These are phyloP conservation scores for Ichthyophthirius multifiliis DNA, from an alignment of 169 alveolate species.

Conservation along the genomic window DNA sequence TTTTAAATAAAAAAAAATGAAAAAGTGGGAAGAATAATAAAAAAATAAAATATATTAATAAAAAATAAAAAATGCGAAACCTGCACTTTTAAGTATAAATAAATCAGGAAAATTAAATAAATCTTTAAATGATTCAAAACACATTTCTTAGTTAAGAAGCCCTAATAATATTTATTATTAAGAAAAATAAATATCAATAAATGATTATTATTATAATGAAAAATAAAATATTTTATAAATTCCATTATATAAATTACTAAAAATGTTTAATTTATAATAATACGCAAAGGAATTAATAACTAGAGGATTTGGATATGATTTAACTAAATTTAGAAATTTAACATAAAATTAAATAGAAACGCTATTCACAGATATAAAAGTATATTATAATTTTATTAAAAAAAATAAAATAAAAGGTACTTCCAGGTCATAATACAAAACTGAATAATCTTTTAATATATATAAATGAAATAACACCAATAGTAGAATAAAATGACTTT, in stretches of 20 bases:
- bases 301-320: constrained; percentile 21
- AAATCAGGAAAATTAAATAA: background rate
- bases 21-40: constrained; percentile 37
- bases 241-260: constrained; percentile 8
- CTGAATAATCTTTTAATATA: too few relatives aligned
- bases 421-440: too few relatives aligned
- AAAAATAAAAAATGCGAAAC: constrained; percentile 11
- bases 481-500: too few relatives aligned
- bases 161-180: too few relatives aligned
- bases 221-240: background rate
- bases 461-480: too few relatives aligned
- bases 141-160: too few relatives aligned
- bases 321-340: background rate
- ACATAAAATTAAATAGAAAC: background rate
- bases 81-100: background rate
- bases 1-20: constrained; percentile 15
- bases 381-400: too few relatives aligned
- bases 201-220: too few relatives aligned
- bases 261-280: background rate
- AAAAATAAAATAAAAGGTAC: too few relatives aligned
- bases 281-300: constrained; percentile 4
- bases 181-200: too few relatives aligned
- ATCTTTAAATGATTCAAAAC: too few relatives aligned
- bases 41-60: background rate
- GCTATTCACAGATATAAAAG: constrained; percentile 1